phyloP scores from a whole-genome alignment of 352 stramenopile species.

The Phytophthora nicotianae region DNA sequence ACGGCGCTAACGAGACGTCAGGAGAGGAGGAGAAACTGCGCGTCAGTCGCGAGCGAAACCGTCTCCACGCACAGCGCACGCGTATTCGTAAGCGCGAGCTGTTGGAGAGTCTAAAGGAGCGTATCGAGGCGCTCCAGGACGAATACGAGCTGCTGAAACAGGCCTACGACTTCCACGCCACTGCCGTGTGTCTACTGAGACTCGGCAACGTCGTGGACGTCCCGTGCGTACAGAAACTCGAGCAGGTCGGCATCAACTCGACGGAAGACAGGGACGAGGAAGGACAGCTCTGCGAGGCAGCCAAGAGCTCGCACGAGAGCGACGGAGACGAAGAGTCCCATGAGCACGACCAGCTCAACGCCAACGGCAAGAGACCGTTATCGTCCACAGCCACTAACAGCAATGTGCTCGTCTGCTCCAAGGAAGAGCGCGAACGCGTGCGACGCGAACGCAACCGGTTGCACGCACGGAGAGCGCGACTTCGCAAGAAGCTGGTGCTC shows the following conservation, averaged over 20 bases:
- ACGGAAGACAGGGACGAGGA: slow-evolving; percentile 47
- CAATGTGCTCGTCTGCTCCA: slow-evolving; percentile 51
- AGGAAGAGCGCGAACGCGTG: slow-evolving; percentile 74
- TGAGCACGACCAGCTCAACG: slow-evolving; percentile 53
- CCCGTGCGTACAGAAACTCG: slow-evolving; percentile 54
- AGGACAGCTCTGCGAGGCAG: slow-evolving; percentile 28
- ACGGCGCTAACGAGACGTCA: slow-evolving; percentile 16
- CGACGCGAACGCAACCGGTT: slow-evolving; percentile 77
- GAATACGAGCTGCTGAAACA: slow-evolving; percentile 74
- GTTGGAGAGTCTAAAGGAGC: slow-evolving; percentile 76
- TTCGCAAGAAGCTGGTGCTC: slow-evolving; percentile 84
- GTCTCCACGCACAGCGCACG: slow-evolving; percentile 75
- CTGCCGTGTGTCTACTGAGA: slow-evolving; percentile 63
- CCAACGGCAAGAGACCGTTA: slow-evolving; percentile 49
- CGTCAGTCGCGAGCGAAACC: slow-evolving; percentile 77
- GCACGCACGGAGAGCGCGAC: slow-evolving; percentile 69
- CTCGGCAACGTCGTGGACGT: slow-evolving; percentile 48
- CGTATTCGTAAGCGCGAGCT: slow-evolving; percentile 79
- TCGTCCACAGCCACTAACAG: slow-evolving; percentile 27
- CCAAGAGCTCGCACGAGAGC: slow-evolving; percentile 38
- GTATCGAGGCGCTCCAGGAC: slow-evolving; percentile 61
- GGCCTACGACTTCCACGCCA: slow-evolving; percentile 78
- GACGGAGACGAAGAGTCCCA: slow-evolving; percentile 39
- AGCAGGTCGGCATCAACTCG: slow-evolving; percentile 51
- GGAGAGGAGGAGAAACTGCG: slow-evolving; percentile 71